These are phyloP conservation scores for Xylona heveae DNA, from an alignment of 495 filamentous ascomycete genomes.

Conservation along the genomic window DNA sequence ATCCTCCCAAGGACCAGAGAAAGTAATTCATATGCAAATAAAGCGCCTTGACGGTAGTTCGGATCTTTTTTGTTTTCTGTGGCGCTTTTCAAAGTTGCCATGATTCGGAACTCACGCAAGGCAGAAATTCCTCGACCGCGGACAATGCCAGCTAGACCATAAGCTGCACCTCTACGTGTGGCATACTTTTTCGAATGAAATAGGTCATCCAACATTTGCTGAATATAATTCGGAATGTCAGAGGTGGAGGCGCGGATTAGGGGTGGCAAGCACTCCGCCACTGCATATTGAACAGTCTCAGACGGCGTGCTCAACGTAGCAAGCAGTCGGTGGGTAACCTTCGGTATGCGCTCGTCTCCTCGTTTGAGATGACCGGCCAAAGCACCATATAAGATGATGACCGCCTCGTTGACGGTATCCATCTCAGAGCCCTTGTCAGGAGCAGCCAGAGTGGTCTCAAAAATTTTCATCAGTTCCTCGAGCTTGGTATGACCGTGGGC, in stretches of 20 bases:
- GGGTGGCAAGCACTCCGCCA: conserved; percentile 81
- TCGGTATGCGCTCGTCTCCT: conserved; percentile 64
- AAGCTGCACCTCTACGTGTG: conserved; percentile 75
- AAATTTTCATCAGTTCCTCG: conserved; percentile 77
- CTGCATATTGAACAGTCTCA: conserved; percentile 87
- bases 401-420: conserved; percentile 84
- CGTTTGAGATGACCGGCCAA: conserved; percentile 67
- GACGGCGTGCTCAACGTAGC: conserved; percentile 84
- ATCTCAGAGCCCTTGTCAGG: conserved; percentile 59
- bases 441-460: conserved; percentile 63
- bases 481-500: conserved; percentile 57
- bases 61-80: conserved; percentile 82
- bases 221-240: conserved; percentile 55
- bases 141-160: conserved; percentile 81
- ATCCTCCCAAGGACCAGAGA: conserved; percentile 64
- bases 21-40: conserved; percentile 78
- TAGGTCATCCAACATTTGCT: conserved; percentile 58
- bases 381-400: conserved; percentile 91
- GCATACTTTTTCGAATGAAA: conserved; percentile 76
- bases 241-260: conserved; percentile 62
- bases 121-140: conserved; percentile 66
- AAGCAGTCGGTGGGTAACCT: conserved; percentile 65
- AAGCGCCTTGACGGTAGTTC: conserved; percentile 69
- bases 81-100: conserved; percentile 53
- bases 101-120: conserved; percentile 65